Evolutionary conservation across 2,329 filamentous ascomycete genomes (phyloP).

Genomic region (Atkinsonella hypoxylon): DNA sequence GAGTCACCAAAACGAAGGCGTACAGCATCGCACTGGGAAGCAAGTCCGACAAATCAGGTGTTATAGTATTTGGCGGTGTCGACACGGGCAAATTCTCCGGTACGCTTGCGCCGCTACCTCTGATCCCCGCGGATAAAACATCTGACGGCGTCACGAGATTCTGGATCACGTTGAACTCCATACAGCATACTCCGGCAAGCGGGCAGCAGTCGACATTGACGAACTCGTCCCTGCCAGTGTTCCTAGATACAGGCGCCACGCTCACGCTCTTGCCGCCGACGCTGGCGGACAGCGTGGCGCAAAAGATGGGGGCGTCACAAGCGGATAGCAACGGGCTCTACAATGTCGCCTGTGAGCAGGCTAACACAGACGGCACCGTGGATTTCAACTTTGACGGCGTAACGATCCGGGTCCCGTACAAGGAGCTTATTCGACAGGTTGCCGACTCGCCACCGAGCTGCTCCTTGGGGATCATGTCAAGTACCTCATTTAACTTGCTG

Average conservation of each 20-base stretch:
- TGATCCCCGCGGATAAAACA: conserved; percentile 42
- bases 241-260: conserved; percentile 61
- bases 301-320: conserved; percentile 32
- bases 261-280: conserved; percentile 52
- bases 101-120: conserved; percentile 45
- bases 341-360: conserved; percentile 31
- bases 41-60: conserved; percentile 46
- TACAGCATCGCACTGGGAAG: conserved; percentile 56
- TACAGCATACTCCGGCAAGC: conserved; percentile 28
- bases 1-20: conserved; percentile 45
- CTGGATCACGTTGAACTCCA: conserved; percentile 36
- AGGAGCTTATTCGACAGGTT: conserved; percentile 29
- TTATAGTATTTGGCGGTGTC: conserved; percentile 56
- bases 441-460: conserved; percentile 21
- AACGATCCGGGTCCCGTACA: conserved; percentile 36
- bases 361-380: conserved; percentile 28
- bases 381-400: conserved; percentile 37
- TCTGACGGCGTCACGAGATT: conserved; percentile 42
- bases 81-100: conserved; percentile 54
- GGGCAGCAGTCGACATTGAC: conserved; percentile 16
- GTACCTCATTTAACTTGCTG: conserved; percentile 34
- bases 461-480: conserved; percentile 38
- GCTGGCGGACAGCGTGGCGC: conserved; percentile 37
- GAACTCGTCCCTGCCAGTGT: conserved; percentile 37
- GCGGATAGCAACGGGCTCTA: conserved; percentile 32